phyloP scores from a whole-genome alignment of 1,284 basidiomycete species.

The Leccinum colubrinum region DNA sequence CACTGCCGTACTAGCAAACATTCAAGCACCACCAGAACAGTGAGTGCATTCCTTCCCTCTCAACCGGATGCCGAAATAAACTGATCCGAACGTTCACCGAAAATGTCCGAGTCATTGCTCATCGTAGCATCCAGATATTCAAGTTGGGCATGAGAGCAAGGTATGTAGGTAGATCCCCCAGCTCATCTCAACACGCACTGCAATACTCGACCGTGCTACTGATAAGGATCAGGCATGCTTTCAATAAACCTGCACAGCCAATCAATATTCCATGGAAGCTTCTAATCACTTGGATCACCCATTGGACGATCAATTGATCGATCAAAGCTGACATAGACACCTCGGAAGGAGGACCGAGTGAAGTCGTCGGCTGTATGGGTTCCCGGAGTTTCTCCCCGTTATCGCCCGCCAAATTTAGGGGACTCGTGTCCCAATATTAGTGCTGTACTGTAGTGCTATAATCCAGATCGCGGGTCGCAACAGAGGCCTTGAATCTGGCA shows the following conservation, averaged over 20 bases:
- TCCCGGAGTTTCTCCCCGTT: background rate
- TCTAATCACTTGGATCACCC: background rate
- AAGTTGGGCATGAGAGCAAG: slow-evolving; percentile 14
- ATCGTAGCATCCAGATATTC: background rate
- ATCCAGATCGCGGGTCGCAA: background rate
- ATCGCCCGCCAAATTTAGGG: background rate
- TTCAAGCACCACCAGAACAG: background rate
- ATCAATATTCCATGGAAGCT: background rate
- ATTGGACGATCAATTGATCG: background rate
- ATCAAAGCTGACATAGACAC: background rate
- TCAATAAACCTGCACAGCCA: background rate
- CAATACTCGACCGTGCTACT: background rate
- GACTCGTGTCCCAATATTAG: background rate
- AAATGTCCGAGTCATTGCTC: background rate
- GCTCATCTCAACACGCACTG: background rate
- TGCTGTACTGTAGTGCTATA: background rate
- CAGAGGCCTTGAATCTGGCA: background rate
- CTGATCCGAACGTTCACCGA: background rate
- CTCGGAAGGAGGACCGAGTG: background rate
- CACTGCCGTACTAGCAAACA: background rate
- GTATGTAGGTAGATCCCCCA: background rate
- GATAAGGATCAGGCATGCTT: background rate
- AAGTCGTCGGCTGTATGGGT: background rate
- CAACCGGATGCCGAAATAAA: background rate
- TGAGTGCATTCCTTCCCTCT: background rate